These are phyloP conservation scores for Petunia secreta DNA, from an alignment of 257 asterid species.

Conservation along the genomic window DNA sequence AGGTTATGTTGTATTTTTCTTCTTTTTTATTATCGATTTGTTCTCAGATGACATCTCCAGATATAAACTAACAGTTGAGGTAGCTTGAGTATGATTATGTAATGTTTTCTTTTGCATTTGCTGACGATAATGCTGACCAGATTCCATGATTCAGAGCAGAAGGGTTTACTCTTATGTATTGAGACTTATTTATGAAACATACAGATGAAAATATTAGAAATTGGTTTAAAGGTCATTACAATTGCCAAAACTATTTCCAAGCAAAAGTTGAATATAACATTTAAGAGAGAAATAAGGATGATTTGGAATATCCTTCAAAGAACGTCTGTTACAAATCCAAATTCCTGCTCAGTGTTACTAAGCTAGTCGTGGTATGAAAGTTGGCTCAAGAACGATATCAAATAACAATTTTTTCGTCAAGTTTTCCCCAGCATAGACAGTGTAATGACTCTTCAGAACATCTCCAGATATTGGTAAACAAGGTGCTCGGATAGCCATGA, in stretches of 20 bases:
- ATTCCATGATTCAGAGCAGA: not conserved
- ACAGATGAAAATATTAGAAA: not conserved
- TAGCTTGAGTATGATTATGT: conserved; percentile 10
- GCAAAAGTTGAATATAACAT: not conserved
- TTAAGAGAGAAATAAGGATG: not conserved
- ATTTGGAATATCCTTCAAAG: too few relatives aligned
- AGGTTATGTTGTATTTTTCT: not conserved
- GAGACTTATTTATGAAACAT: not conserved
- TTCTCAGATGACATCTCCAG: conserved; percentile 8
- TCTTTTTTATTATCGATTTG: not conserved
- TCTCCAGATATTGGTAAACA: not conserved
- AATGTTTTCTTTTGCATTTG: not conserved
- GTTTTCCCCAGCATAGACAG: not conserved
- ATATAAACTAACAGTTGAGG: conserved; percentile 17
- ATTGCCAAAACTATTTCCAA: not conserved
- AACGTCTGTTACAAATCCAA: not conserved
- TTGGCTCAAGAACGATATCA: not conserved
- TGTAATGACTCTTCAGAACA: not conserved
- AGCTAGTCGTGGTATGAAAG: not conserved
- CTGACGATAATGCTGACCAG: not conserved
- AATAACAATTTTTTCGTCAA: not conserved
- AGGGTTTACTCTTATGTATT: not conserved
- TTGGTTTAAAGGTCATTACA: not conserved
- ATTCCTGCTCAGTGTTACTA: not conserved
- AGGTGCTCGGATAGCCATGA: not conserved